phyloP scores from a whole-genome alignment of 352 stramenopile species.

The Phytopythium ostracodes region DNA sequence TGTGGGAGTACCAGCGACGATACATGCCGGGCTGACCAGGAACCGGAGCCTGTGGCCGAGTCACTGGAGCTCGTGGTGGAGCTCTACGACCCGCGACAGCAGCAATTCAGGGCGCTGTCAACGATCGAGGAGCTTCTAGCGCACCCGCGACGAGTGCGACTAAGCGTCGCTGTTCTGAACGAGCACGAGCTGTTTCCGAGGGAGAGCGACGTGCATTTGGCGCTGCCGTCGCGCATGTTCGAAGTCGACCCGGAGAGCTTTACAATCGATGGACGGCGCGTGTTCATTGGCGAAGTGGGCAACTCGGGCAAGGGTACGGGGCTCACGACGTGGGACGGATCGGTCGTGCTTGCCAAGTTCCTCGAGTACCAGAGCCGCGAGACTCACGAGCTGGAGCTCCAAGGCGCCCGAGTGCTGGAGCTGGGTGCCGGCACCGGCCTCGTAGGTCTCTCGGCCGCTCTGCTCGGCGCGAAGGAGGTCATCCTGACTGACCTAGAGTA shows the following conservation, averaged over 20 bases:
- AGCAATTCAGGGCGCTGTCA: constrained; percentile 28
- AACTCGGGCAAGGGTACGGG: constrained; percentile 86
- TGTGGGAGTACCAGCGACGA: neutral
- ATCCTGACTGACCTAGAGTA: constrained; percentile 86
- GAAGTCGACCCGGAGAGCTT: constrained; percentile 43
- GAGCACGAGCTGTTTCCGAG: constrained; percentile 14
- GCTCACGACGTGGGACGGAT: constrained; percentile 89
- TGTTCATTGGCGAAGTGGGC: constrained; percentile 61
- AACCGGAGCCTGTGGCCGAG: neutral
- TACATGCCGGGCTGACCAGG: neutral
- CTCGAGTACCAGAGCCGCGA: constrained; percentile 52
- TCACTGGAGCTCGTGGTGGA: constrained; percentile 29
- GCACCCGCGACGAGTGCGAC: constrained; percentile 22
- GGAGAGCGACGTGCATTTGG: constrained; percentile 19
- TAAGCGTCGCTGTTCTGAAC: constrained; percentile 35
- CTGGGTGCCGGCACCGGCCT: constrained; percentile 84
- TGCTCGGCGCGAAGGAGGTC: constrained; percentile 73
- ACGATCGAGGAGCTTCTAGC: constrained; percentile 21
- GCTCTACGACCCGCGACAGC: constrained; percentile 27
- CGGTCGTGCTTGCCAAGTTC: constrained; percentile 90
- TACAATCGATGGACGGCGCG: constrained; percentile 40
- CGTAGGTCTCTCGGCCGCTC: constrained; percentile 74
- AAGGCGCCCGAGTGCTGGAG: constrained; percentile 61
- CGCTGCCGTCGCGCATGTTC: constrained; percentile 59
- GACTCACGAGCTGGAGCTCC: constrained; percentile 13